These are phyloP conservation scores for Piedraia hortae DNA, from an alignment of 2,329 filamentous ascomycete species.

Conservation along the genomic window DNA sequence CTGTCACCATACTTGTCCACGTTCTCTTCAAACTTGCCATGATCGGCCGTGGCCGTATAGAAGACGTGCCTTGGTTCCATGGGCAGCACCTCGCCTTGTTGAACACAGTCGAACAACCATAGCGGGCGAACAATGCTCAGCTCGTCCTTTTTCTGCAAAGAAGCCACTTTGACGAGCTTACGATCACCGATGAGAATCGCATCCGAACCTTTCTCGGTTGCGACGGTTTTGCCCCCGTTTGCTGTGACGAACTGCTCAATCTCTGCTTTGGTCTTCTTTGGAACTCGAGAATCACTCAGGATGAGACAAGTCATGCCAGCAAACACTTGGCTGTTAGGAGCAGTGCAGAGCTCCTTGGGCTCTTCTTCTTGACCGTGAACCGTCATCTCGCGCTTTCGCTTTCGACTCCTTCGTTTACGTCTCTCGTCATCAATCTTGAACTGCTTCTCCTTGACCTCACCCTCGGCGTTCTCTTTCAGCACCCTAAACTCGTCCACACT, in stretches of 20 bases:
- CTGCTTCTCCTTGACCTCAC: slow-evolving; percentile 42
- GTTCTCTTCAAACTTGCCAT: slow-evolving; percentile 28
- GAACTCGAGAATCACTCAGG: slow-evolving; percentile 44
- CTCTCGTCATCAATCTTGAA: slow-evolving; percentile 41
- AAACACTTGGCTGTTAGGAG: slow-evolving; percentile 38
- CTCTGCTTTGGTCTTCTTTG: slow-evolving; percentile 52
- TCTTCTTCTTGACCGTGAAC: slow-evolving; percentile 41
- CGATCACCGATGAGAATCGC: slow-evolving; percentile 60
- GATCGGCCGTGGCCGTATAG: slow-evolving; percentile 30
- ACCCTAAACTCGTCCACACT: slow-evolving; percentile 51
- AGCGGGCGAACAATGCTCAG: slow-evolving; percentile 47
- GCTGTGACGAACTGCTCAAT: slow-evolving; percentile 59
- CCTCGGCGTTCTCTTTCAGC: slow-evolving; percentile 39
- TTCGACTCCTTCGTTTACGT: slow-evolving; percentile 32
- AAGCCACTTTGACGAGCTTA: slow-evolving; percentile 52
- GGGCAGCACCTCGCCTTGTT: slow-evolving; percentile 36
- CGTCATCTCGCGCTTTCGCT: slow-evolving; percentile 38
- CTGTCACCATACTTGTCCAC: slow-evolving; percentile 62
- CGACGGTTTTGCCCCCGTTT: slow-evolving; percentile 54
- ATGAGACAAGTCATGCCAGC: slow-evolving; percentile 52
- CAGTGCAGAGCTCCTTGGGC: slow-evolving; percentile 24
- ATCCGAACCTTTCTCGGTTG: slow-evolving; percentile 35
- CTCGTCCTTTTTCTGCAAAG: slow-evolving; percentile 43
- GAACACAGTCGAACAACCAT: slow-evolving; percentile 66
- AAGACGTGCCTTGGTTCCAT: slow-evolving; percentile 44